phyloP scores from a whole-genome alignment of 768 basidiomycete genomes.

The Xerocomus spinulosus region DNA sequence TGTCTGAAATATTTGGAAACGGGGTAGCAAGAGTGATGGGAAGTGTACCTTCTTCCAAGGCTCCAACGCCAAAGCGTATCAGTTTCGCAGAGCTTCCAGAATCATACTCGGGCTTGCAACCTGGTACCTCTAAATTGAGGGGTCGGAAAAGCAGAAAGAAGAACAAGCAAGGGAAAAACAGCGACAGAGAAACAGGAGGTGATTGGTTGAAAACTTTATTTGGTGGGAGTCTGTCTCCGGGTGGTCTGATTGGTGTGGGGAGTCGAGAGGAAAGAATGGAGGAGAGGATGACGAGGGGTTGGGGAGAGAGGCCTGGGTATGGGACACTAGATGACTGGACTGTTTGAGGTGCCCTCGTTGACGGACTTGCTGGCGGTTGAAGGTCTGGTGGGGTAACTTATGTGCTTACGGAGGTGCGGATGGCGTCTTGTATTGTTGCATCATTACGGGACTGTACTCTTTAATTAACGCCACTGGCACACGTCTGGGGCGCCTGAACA shows the following conservation, averaged over 20 bases:
- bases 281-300: constrained; percentile 48
- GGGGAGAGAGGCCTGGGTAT: constrained; percentile 40
- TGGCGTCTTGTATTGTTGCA: too few relatives aligned
- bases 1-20: constrained; percentile 27
- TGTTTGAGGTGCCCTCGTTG: constrained; percentile 27
- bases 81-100: constrained; percentile 75
- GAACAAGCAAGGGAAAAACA: constrained; percentile 33
- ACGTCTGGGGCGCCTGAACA: too few relatives aligned
- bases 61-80: constrained; percentile 69
- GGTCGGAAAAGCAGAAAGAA: constrained; percentile 29
- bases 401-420: neutral
- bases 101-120: constrained; percentile 45
- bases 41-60: constrained; percentile 46
- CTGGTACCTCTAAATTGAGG: constrained; percentile 34
- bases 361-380: neutral
- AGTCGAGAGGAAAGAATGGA: constrained; percentile 47
- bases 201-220: constrained; percentile 25
- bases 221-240: constrained; percentile 21
- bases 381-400: constrained; percentile 12
- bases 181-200: constrained; percentile 21
- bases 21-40: constrained; percentile 27
- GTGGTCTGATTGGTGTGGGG: constrained; percentile 14
- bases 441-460: too few relatives aligned
- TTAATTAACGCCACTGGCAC: too few relatives aligned
- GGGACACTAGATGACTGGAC: constrained; percentile 56